Percentiles rank a stretch among this genome's conserved stretches.
Conservation (phyloP, 1,139 yeast species). For the Pichia sp. region DNA sequence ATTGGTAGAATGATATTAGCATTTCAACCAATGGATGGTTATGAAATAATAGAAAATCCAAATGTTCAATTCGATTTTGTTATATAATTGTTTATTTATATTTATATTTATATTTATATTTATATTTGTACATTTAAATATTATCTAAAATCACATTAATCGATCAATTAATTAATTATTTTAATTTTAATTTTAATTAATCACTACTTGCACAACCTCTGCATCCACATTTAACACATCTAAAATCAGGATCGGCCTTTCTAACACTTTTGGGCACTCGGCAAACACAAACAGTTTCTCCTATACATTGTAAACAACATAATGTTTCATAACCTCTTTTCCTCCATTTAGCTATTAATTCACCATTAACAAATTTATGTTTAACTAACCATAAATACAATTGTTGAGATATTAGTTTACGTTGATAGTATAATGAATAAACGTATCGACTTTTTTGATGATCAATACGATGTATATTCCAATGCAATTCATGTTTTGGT, state of each 20-base stretch:
- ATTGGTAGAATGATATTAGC: slow-evolving; percentile 82
- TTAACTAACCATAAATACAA: slow-evolving; percentile 74
- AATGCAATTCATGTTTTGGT: slow-evolving; percentile 49
- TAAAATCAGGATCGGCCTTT: slow-evolving; percentile 39
- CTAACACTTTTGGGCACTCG: slow-evolving; percentile 92
- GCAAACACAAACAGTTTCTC: slow-evolving; percentile 73
- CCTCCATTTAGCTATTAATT: slow-evolving; percentile 85
- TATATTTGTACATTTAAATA: slow-evolving; percentile 1
- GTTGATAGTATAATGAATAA: slow-evolving; percentile 65
- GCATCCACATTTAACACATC: slow-evolving; percentile 87
- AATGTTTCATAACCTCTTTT: slow-evolving; percentile 83
- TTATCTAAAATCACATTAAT: not conserved
- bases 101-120: not conserved
- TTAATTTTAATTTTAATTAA: slow-evolving; percentile 29
- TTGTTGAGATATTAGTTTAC: slow-evolving; percentile 58
- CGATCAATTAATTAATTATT: slow-evolving; percentile 37
- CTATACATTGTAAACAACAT: slow-evolving; percentile 80
- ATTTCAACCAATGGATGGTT: slow-evolving; percentile 80
- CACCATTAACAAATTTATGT: slow-evolving; percentile 61
- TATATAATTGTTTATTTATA: slow-evolving; percentile 3
- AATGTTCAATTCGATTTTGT: slow-evolving; percentile 10
- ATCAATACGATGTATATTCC: slow-evolving; percentile 48
- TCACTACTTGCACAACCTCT: slow-evolving; percentile 84
- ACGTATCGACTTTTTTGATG: slow-evolving; percentile 76
- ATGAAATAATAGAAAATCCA: slow-evolving; percentile 53